Conservation (phyloP, 1,284 basidiomycete genomes). For the Fistulinella staudtii region DNA sequence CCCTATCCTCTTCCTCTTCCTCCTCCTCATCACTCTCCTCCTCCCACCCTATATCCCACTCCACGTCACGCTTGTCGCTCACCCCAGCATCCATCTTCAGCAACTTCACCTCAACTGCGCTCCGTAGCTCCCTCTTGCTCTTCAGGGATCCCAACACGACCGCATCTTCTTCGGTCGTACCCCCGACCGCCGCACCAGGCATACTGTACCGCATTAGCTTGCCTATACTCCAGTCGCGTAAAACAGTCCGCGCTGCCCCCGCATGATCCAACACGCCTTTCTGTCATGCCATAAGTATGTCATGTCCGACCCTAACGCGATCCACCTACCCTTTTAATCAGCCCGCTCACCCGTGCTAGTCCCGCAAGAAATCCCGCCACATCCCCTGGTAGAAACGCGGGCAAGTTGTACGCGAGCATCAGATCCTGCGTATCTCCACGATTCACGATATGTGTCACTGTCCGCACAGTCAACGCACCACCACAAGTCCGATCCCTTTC, state of each 20-base stretch:
- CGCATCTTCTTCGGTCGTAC: constrained; percentile 38
- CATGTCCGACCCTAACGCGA: not conserved
- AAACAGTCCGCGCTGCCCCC: constrained; percentile 76
- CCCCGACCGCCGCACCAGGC: constrained; percentile 41
- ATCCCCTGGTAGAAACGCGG: constrained; percentile 75
- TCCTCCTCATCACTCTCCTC: constrained; percentile 32
- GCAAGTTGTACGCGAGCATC: constrained; percentile 87
- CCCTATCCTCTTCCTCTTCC: constrained; percentile 31
- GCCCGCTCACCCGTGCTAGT: constrained; percentile 74
- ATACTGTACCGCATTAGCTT: constrained; percentile 77
- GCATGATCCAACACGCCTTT: constrained; percentile 76
- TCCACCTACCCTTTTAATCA: constrained; percentile 73
- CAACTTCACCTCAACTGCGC: constrained; percentile 46
- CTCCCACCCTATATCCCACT: constrained; percentile 55
- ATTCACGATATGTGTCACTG: constrained; percentile 73
- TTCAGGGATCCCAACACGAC: constrained; percentile 45
- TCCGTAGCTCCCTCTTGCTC: constrained; percentile 63
- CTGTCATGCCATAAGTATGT: constrained; percentile 36
- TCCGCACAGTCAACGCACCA: constrained; percentile 13
- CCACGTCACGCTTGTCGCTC: constrained; percentile 51
- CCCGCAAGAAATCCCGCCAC: constrained; percentile 76
- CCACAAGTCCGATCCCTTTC: not conserved
- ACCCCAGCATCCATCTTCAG: constrained; percentile 52
- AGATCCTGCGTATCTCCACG: constrained; percentile 78
- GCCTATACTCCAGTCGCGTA: constrained; percentile 88